phyloP scores from a whole-genome alignment of 768 basidiomycete species.

The Termitomyces sp. region DNA sequence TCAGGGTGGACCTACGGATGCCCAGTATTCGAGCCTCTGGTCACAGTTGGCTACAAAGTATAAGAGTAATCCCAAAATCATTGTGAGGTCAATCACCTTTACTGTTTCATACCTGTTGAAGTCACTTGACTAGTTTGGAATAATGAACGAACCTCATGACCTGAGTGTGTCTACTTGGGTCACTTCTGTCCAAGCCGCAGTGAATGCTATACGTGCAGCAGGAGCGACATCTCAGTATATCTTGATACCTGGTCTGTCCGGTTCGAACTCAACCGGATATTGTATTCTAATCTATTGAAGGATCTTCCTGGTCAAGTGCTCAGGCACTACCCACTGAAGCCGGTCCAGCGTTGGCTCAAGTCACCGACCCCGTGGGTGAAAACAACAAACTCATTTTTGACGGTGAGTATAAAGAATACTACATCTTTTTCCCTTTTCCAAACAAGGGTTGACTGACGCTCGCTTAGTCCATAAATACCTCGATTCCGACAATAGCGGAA shows the following conservation, averaged over 20 bases:
- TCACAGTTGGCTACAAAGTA: constrained; percentile 44
- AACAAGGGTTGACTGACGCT: not conserved
- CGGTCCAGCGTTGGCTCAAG: constrained; percentile 34
- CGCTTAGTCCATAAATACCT: constrained; percentile 50
- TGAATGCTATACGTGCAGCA: constrained; percentile 52
- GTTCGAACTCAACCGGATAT: not conserved
- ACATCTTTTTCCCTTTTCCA: not conserved
- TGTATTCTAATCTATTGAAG: constrained; percentile 1
- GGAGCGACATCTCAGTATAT: constrained; percentile 52
- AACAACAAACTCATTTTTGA: constrained; percentile 46
- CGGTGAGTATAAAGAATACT: constrained; percentile 6
- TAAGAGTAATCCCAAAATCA: constrained; percentile 30
- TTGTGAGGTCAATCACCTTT: constrained; percentile 25
- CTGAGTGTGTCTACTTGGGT: constrained; percentile 42
- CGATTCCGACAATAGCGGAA: constrained; percentile 45
- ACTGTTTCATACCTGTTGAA: constrained; percentile 15
- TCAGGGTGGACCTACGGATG: constrained; percentile 53
- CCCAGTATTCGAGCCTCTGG: constrained; percentile 48
- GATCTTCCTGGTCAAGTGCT: constrained; percentile 24
- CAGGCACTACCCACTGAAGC: constrained; percentile 36
- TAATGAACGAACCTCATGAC: constrained; percentile 63
- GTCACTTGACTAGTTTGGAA: constrained; percentile 18
- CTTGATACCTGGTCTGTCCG: constrained; percentile 40
- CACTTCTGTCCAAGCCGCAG: constrained; percentile 42
- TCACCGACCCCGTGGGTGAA: constrained; percentile 36